Evolutionary conservation across 2,329 filamentous ascomycete species (phyloP).

Genomic region (Pseudonectria foliicola): DNA sequence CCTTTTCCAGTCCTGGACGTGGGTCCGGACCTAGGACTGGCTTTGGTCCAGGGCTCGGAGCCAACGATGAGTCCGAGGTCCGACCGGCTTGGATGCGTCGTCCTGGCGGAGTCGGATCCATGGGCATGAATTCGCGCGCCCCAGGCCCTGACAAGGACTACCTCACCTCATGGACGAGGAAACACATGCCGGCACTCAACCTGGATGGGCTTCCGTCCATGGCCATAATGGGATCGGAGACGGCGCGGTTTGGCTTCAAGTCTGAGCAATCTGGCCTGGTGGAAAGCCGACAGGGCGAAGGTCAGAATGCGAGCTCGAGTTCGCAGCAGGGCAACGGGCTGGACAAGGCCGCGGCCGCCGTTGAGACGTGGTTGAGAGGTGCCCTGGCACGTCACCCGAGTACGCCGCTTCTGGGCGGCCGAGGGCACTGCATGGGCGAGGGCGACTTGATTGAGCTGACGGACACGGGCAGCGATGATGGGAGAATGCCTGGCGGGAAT

Average conservation of each 20-base stretch:
- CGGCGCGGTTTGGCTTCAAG: conserved; percentile 49
- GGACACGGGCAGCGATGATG: conserved; percentile 53
- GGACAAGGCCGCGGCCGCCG: conserved; percentile 77
- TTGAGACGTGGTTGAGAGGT: conserved; percentile 86
- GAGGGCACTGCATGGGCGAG: conserved; percentile 30
- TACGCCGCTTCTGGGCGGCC: conserved; percentile 40
- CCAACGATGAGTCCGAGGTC: conserved; percentile 32
- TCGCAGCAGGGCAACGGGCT: conserved; percentile 49
- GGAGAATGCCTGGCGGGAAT: conserved; percentile 21
- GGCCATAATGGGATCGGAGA: conserved; percentile 56
- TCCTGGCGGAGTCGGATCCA: conserved; percentile 81
- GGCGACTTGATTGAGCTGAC: conserved; percentile 67
- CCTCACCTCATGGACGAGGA: conserved; percentile 75
- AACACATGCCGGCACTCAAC: conserved; percentile 72
- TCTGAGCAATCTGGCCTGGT: conserved; percentile 37
- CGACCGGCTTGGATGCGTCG: conserved; percentile 63
- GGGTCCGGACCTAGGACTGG: too few species aligned
- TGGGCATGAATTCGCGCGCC: conserved; percentile 61
- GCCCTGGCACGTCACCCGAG: conserved; percentile 59
- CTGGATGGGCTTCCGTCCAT: conserved; percentile 62
- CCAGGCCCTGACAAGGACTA: conserved; percentile 80
- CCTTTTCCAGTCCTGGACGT: conserved; percentile 30
- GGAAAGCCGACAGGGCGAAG: conserved; percentile 44
- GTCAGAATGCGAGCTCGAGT: conserved; percentile 33
- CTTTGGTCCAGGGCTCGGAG: conserved; percentile 8